A percentile compares a stretch with the other conserved stretches of the same genome.
Evolutionary conservation across 495 filamentous ascomycete genomes (phyloP).

Genomic region (Xylaria castorea): DNA sequence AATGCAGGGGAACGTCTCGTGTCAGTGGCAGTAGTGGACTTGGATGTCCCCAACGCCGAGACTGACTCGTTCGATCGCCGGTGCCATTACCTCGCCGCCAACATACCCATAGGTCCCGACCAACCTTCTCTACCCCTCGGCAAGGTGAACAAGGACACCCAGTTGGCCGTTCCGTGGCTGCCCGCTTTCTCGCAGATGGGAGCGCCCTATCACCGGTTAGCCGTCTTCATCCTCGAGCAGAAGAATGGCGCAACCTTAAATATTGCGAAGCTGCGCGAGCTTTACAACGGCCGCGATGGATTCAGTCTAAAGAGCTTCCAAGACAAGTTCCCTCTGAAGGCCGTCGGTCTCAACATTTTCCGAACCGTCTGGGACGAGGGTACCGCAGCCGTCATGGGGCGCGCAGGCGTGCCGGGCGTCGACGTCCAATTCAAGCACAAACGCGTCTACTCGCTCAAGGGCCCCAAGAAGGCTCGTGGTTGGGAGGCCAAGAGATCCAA

Average conservation of each 20-base stretch:
- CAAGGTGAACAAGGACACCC: conserved; percentile 55
- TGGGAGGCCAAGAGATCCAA: conserved; percentile 64
- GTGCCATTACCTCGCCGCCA: conserved; percentile 83
- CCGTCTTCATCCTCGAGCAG: conserved; percentile 85
- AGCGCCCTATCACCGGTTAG: conserved; percentile 86
- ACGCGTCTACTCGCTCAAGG: conserved; percentile 61
- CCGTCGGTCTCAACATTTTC: conserved; percentile 87
- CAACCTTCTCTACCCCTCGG: conserved; percentile 56
- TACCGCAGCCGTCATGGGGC: conserved; percentile 83
- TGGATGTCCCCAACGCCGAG: conserved; percentile 84
- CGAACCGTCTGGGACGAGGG: conserved; percentile 86
- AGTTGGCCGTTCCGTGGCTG: conserved; percentile 80
- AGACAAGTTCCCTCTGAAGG: conserved; percentile 67
- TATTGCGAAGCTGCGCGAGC: conserved; percentile 61
- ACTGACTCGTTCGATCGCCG: conserved; percentile 78
- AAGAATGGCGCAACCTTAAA: conserved; percentile 66
- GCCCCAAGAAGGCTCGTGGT: conserved; percentile 56
- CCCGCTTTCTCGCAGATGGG: conserved; percentile 89
- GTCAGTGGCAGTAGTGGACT: conserved; percentile 83
- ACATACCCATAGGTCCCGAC: conserved; percentile 60
- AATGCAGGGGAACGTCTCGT: conserved; percentile 80
- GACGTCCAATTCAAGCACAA: conserved; percentile 85
- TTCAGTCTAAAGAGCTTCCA: conserved; percentile 77
- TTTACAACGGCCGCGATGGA: conserved; percentile 60
- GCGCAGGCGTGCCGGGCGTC: conserved; percentile 73